phyloP scores from a whole-genome alignment of 2,329 filamentous ascomycete species.

The Verticillium nonalfalfae region DNA sequence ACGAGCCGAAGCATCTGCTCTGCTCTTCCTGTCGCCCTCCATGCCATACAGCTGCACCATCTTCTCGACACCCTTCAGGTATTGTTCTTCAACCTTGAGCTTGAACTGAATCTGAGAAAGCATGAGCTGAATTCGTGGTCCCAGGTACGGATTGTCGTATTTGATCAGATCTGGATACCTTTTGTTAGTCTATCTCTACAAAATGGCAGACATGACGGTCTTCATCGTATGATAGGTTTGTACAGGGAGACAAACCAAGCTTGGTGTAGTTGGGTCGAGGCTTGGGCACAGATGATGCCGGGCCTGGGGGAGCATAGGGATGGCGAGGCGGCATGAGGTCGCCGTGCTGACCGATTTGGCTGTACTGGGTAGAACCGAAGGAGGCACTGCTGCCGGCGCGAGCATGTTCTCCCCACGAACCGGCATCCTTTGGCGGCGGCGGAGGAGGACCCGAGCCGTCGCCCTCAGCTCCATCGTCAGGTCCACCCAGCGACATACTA shows the following conservation, averaged over 20 bases:
- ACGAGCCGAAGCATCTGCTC: slow-evolving; percentile 82
- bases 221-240: neutral
- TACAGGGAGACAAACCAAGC: slow-evolving; percentile 58
- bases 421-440: slow-evolving; percentile 69
- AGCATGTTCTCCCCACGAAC: slow-evolving; percentile 15
- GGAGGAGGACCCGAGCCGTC: slow-evolving; percentile 45
- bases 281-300: slow-evolving; percentile 63
- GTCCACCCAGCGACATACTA: slow-evolving; percentile 55
- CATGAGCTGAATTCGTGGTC: slow-evolving; percentile 98
- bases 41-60: slow-evolving; percentile 98
- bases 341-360: slow-evolving; percentile 56
- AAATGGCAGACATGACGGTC: neutral
- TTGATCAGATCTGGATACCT: slow-evolving; percentile 77
- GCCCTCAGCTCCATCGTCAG: slow-evolving; percentile 28
- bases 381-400: slow-evolving; percentile 49
- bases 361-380: slow-evolving; percentile 53
- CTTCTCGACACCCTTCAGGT: slow-evolving; percentile 97
- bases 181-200: slow-evolving; percentile 2
- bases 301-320: slow-evolving; percentile 69
- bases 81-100: slow-evolving; percentile 96
- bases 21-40: slow-evolving; percentile 95
- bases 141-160: slow-evolving; percentile 92
- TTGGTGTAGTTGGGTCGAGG: slow-evolving; percentile 89
- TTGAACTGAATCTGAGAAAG: slow-evolving; percentile 98
- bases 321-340: slow-evolving; percentile 76